phyloP scores from a whole-genome alignment of 129 eudicot genomes.

The Pseudognaphalium luteoalbum region DNA sequence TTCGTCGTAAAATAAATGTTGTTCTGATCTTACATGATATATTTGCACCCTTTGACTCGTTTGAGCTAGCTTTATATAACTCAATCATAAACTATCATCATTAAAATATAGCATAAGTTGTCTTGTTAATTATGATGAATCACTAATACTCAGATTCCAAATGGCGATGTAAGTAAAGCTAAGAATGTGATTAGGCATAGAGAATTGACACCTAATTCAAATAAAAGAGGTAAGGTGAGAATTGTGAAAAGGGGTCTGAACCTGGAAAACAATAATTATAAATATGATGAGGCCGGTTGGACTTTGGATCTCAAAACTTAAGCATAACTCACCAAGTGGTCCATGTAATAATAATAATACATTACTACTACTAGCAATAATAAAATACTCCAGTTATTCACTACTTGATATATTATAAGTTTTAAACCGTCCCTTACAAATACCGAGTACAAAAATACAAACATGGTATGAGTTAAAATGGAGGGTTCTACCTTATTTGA shows the following conservation, averaged over 20 bases:
- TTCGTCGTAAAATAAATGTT: too few species aligned
- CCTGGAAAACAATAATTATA: slow-evolving; percentile 16
- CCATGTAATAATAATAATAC: background rate
- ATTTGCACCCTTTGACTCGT: background rate
- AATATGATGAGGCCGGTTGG: slow-evolving; percentile 9
- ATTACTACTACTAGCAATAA: background rate
- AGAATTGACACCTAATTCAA: slow-evolving; percentile 1
- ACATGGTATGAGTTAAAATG: background rate
- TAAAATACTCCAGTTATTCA: background rate
- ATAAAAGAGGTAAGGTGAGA: background rate
- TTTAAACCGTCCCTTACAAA: background rate
- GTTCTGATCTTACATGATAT: too few species aligned
- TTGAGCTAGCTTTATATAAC: background rate
- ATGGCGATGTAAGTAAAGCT: background rate
- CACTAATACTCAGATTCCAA: background rate
- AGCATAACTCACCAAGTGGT: slow-evolving; percentile 8
- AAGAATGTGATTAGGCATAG: slow-evolving; percentile 11
- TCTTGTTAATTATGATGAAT: background rate
- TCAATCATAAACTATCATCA: background rate
- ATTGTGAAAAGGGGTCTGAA: slow-evolving; percentile 9
- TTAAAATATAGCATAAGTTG: background rate
- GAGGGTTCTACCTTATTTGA: too few species aligned
- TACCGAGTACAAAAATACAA: background rate
- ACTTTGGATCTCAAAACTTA: slow-evolving; percentile 14
- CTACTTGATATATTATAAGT: background rate